Percentiles rank a stretch among this genome's conserved stretches.
phyloP scores from a whole-genome alignment of 2,329 filamentous ascomycete species.

The Tolypocladium tundrense region DNA sequence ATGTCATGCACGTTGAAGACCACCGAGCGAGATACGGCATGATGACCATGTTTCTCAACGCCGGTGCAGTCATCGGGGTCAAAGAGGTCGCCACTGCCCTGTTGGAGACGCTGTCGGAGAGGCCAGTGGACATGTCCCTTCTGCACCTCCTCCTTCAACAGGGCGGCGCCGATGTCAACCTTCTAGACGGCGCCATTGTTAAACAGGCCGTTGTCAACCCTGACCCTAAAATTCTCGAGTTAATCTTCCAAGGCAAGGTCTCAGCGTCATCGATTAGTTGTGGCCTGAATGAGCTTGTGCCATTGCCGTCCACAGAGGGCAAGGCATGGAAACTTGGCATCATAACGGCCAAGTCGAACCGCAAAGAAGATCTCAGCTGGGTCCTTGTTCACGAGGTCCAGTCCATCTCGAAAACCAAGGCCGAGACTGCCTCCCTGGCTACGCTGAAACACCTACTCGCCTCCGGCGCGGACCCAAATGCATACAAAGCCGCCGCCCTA shows the following conservation, averaged over 20 bases:
- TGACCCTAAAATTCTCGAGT: conserved; percentile 37
- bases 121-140: conserved; percentile 39
- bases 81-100: conserved; percentile 33
- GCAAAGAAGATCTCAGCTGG: conserved; percentile 31
- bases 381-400: conserved; percentile 42
- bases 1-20: conserved; percentile 35
- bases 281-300: conserved; percentile 31
- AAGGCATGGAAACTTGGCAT: conserved; percentile 40
- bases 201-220: conserved; percentile 28
- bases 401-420: conserved; percentile 23
- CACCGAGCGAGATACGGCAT: conserved; percentile 33
- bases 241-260: conserved; percentile 37
- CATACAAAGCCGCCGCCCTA: conserved; percentile 38
- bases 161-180: conserved; percentile 43
- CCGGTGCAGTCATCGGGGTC: conserved; percentile 31
- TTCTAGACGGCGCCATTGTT: conserved; percentile 32
- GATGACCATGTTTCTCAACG: conserved; percentile 33
- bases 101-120: conserved; percentile 28
- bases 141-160: conserved; percentile 37
- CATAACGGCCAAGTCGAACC: conserved; percentile 32
- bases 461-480: conserved; percentile 45
- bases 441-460: conserved; percentile 36
- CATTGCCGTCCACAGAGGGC: conserved; percentile 29
- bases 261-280: conserved; percentile 29
- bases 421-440: conserved; percentile 27